Base-by-base conservation (phyloP, 495 filamentous ascomycete genomes). In the Amniculicola lignicola region DNA sequence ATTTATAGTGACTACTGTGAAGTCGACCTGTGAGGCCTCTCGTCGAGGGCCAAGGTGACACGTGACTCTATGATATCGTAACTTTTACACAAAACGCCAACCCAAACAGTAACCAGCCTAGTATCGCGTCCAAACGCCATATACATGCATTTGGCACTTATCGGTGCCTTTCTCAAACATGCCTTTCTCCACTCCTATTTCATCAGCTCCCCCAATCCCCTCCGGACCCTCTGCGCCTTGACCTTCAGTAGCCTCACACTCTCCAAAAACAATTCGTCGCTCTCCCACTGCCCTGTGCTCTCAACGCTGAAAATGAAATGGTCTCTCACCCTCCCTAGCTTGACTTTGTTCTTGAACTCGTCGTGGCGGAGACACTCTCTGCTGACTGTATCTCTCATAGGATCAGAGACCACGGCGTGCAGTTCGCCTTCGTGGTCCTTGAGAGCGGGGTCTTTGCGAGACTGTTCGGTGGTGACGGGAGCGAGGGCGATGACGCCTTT, bases 231-330 rank as follows among this genome's bases (percentile, higher is more conserved):
- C 51, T 75, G 68, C 58, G 80, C 84, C 71, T 96, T 96, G 54
- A 79, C 76, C 77, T 87, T 95, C 58, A 99, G 73, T 44, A 89
- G 77, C 69, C 82, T 85, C 19, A 97, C 83, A 5, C 87, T 81
- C 71, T 96, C 89, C 37, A 97, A 67, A 78, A 97, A 96, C 46
- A 97, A 76, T 68, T 86, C 80, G 62, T 96, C 90, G 66, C 89
- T 93, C 22, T 89, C 82, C 69, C 87, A 92, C 72, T 97, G 93
- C 9, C 94, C 94, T 9, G 89, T 85, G 73, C 90, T 96, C 78
- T 99, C 94, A 5, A 99, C 76, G 50, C 80, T 83, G 78, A 90
- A 99, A 71, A 99, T 96, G 67, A 99, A 99, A 72, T 99, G 94
- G 72, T 99, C 94, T 56, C 87, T 74, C 35, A 88, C 73, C 24